These are phyloP conservation scores for Aureobasidium vineae DNA, from an alignment of 2,329 filamentous ascomycete genomes.

Conservation along the genomic window DNA sequence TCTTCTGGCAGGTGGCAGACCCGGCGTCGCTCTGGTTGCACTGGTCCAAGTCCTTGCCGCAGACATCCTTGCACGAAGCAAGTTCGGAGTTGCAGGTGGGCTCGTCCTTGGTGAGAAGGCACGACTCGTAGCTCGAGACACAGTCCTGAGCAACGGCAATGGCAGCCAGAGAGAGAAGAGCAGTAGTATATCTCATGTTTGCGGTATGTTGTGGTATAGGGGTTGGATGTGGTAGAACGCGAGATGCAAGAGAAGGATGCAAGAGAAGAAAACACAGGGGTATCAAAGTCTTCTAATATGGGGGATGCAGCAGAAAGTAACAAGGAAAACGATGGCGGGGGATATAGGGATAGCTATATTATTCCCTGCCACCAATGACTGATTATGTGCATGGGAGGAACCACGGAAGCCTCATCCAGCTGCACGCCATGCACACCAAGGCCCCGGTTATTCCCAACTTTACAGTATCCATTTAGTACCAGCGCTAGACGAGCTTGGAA, in stretches of 20 bases:
- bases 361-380: constrained; percentile 15
- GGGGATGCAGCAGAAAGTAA: background rate
- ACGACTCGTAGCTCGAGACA: constrained; percentile 15
- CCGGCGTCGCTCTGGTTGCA: constrained; percentile 17
- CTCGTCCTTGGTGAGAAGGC: constrained; percentile 16
- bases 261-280: constrained; percentile 15
- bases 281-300: constrained; percentile 7
- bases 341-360: constrained; percentile 14
- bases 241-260: constrained; percentile 17
- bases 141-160: constrained; percentile 18
- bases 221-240: background rate
- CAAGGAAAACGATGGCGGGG: constrained; percentile 9
- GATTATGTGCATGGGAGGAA: constrained; percentile 3
- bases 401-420: constrained; percentile 9
- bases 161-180: constrained; percentile 18
- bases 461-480: background rate
- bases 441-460: constrained; percentile 7
- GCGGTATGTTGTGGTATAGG: background rate
- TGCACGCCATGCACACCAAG: constrained; percentile 14
- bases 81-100: background rate
- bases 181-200: constrained; percentile 18
- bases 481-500: constrained; percentile 10
- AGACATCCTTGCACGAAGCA: constrained; percentile 2
- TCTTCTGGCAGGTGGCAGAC: constrained; percentile 14
- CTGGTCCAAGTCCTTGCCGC: background rate